A percentile compares a stretch with the other conserved stretches of the same genome.
Evolutionary conservation across 768 basidiomycete species (phyloP).

Genomic region (Strobilomyces dryophilus): DNA sequence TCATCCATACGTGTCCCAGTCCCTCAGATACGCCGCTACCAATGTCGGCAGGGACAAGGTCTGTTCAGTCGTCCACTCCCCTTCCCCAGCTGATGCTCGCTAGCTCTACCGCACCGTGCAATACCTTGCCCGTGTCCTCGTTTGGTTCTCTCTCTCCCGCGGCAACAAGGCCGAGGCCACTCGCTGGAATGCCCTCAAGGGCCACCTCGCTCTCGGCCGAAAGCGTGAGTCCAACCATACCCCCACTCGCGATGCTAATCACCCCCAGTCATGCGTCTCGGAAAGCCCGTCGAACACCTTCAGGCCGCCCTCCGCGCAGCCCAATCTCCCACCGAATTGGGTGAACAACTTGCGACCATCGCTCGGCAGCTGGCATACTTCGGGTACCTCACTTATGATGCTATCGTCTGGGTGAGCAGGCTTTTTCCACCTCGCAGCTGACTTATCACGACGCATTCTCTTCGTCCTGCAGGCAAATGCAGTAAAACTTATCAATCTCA

Average conservation of each 20-base stretch:
- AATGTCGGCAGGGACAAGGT: constrained; percentile 93
- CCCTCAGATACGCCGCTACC: constrained; percentile 72
- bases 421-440: background rate
- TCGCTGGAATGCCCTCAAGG: constrained; percentile 81
- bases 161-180: constrained; percentile 69
- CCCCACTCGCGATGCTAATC: background rate
- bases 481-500: constrained; percentile 59
- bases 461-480: constrained; percentile 49
- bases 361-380: constrained; percentile 86
- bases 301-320: constrained; percentile 82
- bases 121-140: constrained; percentile 85
- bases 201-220: constrained; percentile 76
- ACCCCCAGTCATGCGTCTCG: constrained; percentile 77
- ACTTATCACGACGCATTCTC: background rate
- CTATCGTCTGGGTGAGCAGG: constrained; percentile 81
- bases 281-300: constrained; percentile 91
- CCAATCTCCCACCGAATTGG: constrained; percentile 46
- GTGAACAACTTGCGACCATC: constrained; percentile 76
- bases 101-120: constrained; percentile 89
- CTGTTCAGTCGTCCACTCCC: constrained; percentile 3
- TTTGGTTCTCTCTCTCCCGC: constrained; percentile 71
- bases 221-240: constrained; percentile 53
- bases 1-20: constrained; percentile 75
- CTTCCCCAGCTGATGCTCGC: background rate
- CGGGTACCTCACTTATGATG: constrained; percentile 80